Conservation (phyloP, 2,329 filamentous ascomycete species). For the Eurotiales sp. region DNA sequence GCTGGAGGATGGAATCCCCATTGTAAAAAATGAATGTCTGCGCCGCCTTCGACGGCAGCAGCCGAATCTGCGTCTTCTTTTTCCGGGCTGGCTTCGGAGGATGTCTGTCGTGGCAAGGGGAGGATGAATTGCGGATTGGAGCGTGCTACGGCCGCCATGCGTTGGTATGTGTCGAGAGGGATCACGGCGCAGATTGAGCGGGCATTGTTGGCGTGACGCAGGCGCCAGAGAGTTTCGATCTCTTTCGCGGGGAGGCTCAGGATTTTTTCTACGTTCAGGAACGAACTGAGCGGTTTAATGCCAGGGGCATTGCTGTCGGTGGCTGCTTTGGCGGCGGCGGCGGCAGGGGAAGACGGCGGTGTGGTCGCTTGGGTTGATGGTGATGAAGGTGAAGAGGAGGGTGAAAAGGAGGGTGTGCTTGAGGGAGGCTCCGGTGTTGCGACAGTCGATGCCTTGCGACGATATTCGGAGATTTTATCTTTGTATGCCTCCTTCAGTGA, state of each 20-base stretch:
- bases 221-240: slow-evolving; percentile 83
- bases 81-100: slow-evolving; percentile 18
- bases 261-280: slow-evolving; percentile 76
- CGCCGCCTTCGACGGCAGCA: slow-evolving; percentile 49
- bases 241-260: slow-evolving; percentile 71
- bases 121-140: slow-evolving; percentile 85
- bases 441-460: slow-evolving; percentile 61
- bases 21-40: slow-evolving; percentile 94
- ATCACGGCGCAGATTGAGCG: slow-evolving; percentile 81
- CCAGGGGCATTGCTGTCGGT: slow-evolving; percentile 43
- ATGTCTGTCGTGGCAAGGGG: slow-evolving; percentile 60
- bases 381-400: slow-evolving; percentile 2
- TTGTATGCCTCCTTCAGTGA: slow-evolving; percentile 74
- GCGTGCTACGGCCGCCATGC: slow-evolving; percentile 68
- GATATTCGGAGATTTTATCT: slow-evolving; percentile 72
- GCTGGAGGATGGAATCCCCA: slow-evolving; percentile 80
- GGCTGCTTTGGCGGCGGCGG: slow-evolving; percentile 34
- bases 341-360: slow-evolving; percentile 16
- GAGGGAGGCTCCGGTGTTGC: slow-evolving; percentile 42
- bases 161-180: slow-evolving; percentile 66
- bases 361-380: background rate
- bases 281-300: slow-evolving; percentile 63
- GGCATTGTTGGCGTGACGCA: slow-evolving; percentile 71
- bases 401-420: slow-evolving; percentile 17
- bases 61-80: slow-evolving; percentile 22